A percentile compares a stretch with the other conserved stretches of the same genome.
Evolutionary conservation across 305 asterid genomes (phyloP).

Genomic region (Solanum chacoense): DNA sequence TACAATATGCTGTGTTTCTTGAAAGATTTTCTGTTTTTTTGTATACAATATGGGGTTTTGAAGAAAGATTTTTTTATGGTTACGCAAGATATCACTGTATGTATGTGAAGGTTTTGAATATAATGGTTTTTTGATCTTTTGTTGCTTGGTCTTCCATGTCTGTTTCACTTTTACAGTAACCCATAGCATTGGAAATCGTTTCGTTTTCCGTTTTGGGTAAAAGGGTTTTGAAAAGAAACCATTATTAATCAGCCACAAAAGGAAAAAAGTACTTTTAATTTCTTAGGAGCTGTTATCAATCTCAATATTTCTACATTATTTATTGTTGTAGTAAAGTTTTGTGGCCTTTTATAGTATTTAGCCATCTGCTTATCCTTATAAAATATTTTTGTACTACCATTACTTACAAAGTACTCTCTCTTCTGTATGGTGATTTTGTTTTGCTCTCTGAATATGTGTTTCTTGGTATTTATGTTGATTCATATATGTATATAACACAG

Average conservation of each 20-base stretch:
- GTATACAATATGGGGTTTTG: background rate
- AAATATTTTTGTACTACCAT: background rate
- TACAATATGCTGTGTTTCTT: background rate
- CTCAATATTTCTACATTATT: background rate
- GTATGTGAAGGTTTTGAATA: background rate
- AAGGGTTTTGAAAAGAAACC: background rate
- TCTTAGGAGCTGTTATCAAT: background rate
- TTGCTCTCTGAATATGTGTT: background rate
- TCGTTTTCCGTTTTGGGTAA: background rate
- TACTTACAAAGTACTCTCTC: background rate
- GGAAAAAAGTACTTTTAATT: background rate
- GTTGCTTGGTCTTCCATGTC: background rate
- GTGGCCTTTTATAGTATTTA: background rate
- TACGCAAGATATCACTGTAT: background rate
- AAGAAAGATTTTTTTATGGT: background rate
- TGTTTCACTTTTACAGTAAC: background rate
- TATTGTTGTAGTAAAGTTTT: background rate
- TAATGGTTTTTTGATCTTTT: background rate
- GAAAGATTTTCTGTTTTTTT: background rate
- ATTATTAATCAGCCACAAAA: background rate
- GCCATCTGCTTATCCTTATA: background rate
- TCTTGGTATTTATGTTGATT: background rate
- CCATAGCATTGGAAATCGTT: background rate
- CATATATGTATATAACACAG: background rate
- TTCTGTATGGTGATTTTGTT: background rate